phyloP scores from a whole-genome alignment of 2,329 filamentous ascomycete species.

The Fusarium circinatum region DNA sequence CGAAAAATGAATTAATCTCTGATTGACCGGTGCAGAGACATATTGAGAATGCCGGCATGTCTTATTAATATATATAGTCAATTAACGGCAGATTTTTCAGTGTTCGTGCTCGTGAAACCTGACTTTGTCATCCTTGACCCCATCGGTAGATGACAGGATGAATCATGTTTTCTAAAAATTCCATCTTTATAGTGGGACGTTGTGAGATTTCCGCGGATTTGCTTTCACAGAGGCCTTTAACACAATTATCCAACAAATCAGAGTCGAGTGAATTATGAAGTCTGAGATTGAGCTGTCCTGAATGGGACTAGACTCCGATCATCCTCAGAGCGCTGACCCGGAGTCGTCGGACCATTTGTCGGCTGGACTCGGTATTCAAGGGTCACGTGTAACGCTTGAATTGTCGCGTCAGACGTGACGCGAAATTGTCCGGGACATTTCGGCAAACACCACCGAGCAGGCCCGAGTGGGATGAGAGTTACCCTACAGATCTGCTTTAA shows the following conservation, averaged over 20 bases:
- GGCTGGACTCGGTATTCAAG: not conserved
- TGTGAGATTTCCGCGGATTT: slow-evolving; percentile 4
- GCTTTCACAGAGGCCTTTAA: not conserved
- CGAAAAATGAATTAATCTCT: not conserved
- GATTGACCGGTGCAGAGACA: too few relatives aligned
- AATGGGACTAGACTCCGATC: not conserved
- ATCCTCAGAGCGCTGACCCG: not conserved
- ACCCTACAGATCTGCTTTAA: not conserved
- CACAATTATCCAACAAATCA: not conserved
- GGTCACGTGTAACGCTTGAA: not conserved
- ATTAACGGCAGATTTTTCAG: not conserved
- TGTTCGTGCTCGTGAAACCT: not conserved
- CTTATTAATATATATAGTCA: not conserved
- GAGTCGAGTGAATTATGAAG: not conserved
- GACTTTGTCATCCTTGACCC: not conserved
- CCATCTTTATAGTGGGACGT: not conserved
- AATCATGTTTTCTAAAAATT: not conserved
- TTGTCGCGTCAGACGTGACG: not conserved
- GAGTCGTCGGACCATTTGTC: not conserved
- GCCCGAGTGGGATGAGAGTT: not conserved
- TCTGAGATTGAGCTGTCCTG: not conserved
- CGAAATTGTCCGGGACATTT: not conserved
- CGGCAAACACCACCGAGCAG: not conserved
- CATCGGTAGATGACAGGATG: not conserved
- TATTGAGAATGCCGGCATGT: not conserved